phyloP scores from a whole-genome alignment of 345 rosid species.

The Salix udensis region DNA sequence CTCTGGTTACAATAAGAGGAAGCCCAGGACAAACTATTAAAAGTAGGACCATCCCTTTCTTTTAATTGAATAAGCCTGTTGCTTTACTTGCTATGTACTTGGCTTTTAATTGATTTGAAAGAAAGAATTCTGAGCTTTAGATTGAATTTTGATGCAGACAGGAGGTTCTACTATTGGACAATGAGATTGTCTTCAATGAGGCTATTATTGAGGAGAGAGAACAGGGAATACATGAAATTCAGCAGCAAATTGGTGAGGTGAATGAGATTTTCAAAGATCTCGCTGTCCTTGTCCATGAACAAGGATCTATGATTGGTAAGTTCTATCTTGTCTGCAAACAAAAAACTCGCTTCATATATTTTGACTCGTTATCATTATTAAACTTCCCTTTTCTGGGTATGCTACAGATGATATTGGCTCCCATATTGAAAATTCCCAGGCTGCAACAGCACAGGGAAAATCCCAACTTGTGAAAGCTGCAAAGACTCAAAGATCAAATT shows the following conservation, averaged over 20 bases:
- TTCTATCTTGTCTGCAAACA: conserved; percentile 1
- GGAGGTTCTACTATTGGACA: conserved; percentile 74
- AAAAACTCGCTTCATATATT: neutral
- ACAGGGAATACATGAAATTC: conserved; percentile 88
- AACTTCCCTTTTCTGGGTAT: neutral
- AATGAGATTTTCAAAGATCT: conserved; percentile 91
- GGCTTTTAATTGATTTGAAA: neutral
- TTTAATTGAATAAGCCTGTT: neutral
- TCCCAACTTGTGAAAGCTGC: conserved; percentile 78
- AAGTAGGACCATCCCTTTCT: neutral
- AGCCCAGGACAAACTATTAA: neutral
- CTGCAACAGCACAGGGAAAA: conserved; percentile 73
- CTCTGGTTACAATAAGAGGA: neutral
- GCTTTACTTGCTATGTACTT: neutral
- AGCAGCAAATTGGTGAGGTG: conserved; percentile 94
- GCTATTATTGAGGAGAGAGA: conserved; percentile 94
- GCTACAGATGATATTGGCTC: conserved; percentile 80
- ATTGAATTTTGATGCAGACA: conserved; percentile 50
- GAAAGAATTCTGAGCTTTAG: neutral
- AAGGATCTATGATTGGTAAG: conserved; percentile 83
- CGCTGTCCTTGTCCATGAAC: conserved; percentile 88
- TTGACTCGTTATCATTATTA: neutral
- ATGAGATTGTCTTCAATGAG: conserved; percentile 86
- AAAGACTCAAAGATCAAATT: conserved; percentile 78
- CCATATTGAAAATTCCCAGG: conserved; percentile 63